These are phyloP conservation scores for Diutina mesorugosa DNA, from an alignment of 1,139 yeast genomes.

Conservation along the genomic window DNA sequence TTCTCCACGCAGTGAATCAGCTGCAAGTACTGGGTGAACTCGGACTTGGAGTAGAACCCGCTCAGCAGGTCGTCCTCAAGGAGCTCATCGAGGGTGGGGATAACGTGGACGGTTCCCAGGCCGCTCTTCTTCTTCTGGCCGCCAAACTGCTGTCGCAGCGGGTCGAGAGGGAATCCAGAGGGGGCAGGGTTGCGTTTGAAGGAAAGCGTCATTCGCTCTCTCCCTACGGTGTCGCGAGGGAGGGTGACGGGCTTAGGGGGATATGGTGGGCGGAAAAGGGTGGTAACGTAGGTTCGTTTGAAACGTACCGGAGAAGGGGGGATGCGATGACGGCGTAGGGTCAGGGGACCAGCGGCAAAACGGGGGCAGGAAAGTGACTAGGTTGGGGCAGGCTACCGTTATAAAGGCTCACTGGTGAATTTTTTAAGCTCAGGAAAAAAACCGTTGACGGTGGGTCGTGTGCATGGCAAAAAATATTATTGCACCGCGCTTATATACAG, in stretches of 20 bases:
- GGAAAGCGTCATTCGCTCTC: conserved; percentile 1
- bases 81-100: background rate
- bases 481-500: background rate
- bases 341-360: background rate
- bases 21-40: background rate
- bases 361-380: background rate
- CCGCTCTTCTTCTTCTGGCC: background rate
- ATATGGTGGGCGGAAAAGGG: background rate
- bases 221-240: background rate
- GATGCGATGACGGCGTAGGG: background rate
- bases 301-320: background rate
- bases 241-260: background rate
- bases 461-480: background rate
- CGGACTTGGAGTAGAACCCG: background rate
- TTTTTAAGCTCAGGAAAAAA: background rate
- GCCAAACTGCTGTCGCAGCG: background rate
- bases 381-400: background rate
- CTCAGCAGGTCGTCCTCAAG: background rate
- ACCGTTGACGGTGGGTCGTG: background rate
- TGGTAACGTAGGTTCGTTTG: background rate
- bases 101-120: background rate
- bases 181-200: background rate
- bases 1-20: conserved; percentile 1
- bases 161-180: background rate
- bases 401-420: background rate